Base-by-base conservation (phyloP, 805 yeast species). In the Barnettozyma salicaria region DNA sequence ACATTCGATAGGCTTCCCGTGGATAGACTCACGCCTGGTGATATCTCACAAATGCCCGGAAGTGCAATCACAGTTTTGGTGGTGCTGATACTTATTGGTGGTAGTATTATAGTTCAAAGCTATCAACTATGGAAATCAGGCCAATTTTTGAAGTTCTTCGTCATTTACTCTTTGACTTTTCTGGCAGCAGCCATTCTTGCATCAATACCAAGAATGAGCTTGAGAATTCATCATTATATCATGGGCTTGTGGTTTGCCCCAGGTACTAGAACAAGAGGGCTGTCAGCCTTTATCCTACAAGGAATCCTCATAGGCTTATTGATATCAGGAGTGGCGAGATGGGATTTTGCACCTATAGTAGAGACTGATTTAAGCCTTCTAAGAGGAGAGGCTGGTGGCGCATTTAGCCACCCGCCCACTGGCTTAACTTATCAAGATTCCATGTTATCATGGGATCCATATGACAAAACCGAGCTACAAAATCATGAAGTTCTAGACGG, bases 321-420 rank as follows among this genome's bases (percentile, higher is more conserved):
- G 34, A 66, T 88, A 6, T 81, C 89, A 17, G 97, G 97, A 0
- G 77, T 86, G 2, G 75, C 92, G 0, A 65, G 92, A 36, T 89
- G 97, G 97, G 97, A 92, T 38, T 78, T 82, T 51, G 97, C 94
- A 2, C 78, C 96, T 11, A 76, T 90, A 38, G 77, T 84, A 2
- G 96, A 89, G 53, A 85, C 96, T 0, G 71, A 72, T 18, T 60
- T 67, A 6, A 69, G 83, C 2, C 56, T 88, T 28, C 55, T 76
- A 34, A 65, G 97, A 47, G 81, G 81, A 16, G 95, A 83, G 48
- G 88, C 92, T 0, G 70, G 74, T 31, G 78, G 53, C 4, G 49
- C 59, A 5, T 43, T 55, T 17, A 46, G 60, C 10, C 43, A 58
- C 12, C 82, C 85, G 5, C 87, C 87, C 0, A 63, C 77, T 12